phyloP scores from a whole-genome alignment of 495 filamentous ascomycete genomes.

The Aeminium ludgeri region DNA sequence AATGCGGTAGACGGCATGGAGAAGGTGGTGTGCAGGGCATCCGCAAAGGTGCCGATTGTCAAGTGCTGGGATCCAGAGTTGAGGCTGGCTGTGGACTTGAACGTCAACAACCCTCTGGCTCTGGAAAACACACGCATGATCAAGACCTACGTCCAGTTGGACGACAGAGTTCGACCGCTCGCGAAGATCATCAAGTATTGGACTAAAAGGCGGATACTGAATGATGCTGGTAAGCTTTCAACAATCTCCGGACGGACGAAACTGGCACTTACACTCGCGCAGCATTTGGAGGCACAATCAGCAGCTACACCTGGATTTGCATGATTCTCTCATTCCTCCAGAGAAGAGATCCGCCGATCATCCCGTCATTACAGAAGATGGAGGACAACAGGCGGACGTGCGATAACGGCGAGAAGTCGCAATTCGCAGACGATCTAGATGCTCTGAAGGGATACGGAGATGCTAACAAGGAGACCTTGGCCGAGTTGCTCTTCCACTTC shows the following conservation, averaged over 20 bases:
- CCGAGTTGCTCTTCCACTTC: slow-evolving; percentile 76
- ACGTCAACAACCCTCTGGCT: slow-evolving; percentile 89
- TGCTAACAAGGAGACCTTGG: slow-evolving; percentile 67
- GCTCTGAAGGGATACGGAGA: slow-evolving; percentile 54
- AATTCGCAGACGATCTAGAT: slow-evolving; percentile 73
- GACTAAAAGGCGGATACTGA: slow-evolving; percentile 81
- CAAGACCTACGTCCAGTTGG: slow-evolving; percentile 88
- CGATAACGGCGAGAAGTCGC: slow-evolving; percentile 45
- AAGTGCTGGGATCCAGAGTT: slow-evolving; percentile 98
- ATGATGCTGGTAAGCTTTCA: slow-evolving; percentile 67
- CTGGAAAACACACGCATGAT: slow-evolving; percentile 97
- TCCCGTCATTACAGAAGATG: slow-evolving; percentile 71
- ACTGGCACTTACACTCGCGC: slow-evolving; percentile 7
- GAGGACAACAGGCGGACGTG: slow-evolving; percentile 40
- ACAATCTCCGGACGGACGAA: not conserved
- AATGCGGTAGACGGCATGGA: slow-evolving; percentile 73
- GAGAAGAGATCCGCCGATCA: slow-evolving; percentile 66
- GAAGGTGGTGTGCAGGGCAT: slow-evolving; percentile 78
- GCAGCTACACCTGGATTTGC: slow-evolving; percentile 99
- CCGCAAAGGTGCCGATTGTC: slow-evolving; percentile 93
- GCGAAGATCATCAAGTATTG: slow-evolving; percentile 96
- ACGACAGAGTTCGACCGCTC: slow-evolving; percentile 73
- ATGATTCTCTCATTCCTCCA: slow-evolving; percentile 95
- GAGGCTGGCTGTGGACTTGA: slow-evolving; percentile 87
- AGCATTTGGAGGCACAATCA: slow-evolving; percentile 87